Evolutionary conservation across 768 basidiomycete genomes (phyloP), one percentile per base, ranked within the genome.

Genomic region (Hygrocybe coccinea): DNA sequence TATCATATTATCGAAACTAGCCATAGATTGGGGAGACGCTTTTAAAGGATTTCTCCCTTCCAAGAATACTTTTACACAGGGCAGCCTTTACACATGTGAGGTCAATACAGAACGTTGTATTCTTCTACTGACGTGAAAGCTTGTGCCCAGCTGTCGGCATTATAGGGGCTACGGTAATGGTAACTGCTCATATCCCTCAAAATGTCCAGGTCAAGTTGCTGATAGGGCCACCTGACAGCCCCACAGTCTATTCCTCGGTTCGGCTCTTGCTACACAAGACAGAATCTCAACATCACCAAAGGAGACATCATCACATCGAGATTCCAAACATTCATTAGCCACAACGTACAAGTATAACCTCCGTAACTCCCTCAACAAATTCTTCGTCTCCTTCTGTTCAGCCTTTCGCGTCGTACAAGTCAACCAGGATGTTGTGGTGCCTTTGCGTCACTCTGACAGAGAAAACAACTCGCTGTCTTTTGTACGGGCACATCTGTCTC

Each of bases 161-260:
- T 19, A 6, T 41, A 17, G 36, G 54, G 46, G 21, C 22, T 21
- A 22, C 52, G 22, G 55, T 56, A 12, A 54, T 43, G 39, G 43
- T 35, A 35, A 34, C 39, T 12, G 5, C 2, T 7, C 12, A 9
- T 54, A 14, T 34, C 9, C 17, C n/a, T 37, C 21, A 7, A 21
- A 17, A 35, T n/a, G 21, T 49, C 29, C 14, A 24, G 33, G 10
- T 22, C 29, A n/a, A n/a, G 8, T 38, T 51, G 3, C 12, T 14
- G 19, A n/a, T 17, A 2, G 11, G n/a, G 3, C 2, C n/a, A 35
- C 22, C 14, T 10, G n/a, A 37, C 38, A 19, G 93, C 93, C 93
- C 0, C 93, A 95, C 68, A 87, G 86, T 56, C 76, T 97, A n/a
- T 93, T 89, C 74, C 76, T 97, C 14, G 94, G 93, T 5, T 91